Percentiles rank a stretch among this genome's conserved stretches.
Conservation (phyloP, 192 early-diverging fungal species). For the Coemansia sp. region DNA sequence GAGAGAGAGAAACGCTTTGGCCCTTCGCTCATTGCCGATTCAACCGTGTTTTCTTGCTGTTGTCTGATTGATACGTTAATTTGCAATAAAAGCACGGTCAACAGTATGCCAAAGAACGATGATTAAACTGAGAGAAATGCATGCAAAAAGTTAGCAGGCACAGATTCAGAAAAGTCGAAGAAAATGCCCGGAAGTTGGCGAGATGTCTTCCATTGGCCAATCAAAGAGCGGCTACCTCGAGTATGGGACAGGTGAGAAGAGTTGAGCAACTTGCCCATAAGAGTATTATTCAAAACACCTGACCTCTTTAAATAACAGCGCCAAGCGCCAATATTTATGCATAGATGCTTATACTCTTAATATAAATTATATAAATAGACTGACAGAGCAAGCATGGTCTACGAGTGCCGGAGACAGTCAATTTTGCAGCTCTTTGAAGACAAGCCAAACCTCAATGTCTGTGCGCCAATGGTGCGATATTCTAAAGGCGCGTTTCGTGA, state of each 20-base stretch:
- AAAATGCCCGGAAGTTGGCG: background rate
- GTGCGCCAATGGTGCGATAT: constrained; percentile 97
- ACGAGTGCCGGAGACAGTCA: constrained; percentile 32
- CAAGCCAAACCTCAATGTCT: constrained; percentile 72
- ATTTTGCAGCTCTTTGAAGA: constrained; percentile 59
- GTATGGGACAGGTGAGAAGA: background rate
- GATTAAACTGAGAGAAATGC: background rate
- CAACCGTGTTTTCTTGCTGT: background rate
- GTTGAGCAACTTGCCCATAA: background rate
- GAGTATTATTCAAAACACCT: background rate
- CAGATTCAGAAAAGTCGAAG: background rate
- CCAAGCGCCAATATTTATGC: too few relatives aligned
- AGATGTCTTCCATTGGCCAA: background rate
- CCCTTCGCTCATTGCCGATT: constrained; percentile 37
- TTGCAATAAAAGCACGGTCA: background rate
- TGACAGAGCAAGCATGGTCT: constrained; percentile 20
- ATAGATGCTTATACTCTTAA: background rate
- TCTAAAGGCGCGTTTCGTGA: constrained; percentile 92
- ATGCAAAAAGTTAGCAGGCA: background rate
- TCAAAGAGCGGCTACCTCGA: background rate
- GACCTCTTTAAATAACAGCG: background rate
- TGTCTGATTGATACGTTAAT: background rate
- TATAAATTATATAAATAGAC: background rate
- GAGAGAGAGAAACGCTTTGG: constrained; percentile 56
- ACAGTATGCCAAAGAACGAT: background rate